Percentiles rank a stretch among this genome's conserved stretches.
Evolutionary conservation across 2,329 filamentous ascomycete genomes (phyloP).

Genomic region (Paecilomyces sp.): DNA sequence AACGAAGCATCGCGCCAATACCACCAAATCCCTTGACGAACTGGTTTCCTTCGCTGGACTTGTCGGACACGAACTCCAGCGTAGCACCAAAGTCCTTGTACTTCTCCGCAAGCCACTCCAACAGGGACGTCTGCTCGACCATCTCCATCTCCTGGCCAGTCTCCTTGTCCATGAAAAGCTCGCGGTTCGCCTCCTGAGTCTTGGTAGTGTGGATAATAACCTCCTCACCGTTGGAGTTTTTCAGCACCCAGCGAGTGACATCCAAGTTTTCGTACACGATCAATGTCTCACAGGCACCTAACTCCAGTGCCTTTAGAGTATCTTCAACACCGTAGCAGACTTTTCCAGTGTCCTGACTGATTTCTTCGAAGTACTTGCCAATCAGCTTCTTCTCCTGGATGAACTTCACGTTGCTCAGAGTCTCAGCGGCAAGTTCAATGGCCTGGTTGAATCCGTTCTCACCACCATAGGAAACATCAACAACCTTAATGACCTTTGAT

Average conservation of each 20-base stretch:
- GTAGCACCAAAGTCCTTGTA: constrained; percentile 97
- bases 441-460: constrained; percentile 99
- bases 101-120: constrained; percentile 99
- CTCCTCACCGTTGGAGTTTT: constrained; percentile 66
- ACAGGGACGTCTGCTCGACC: constrained; percentile 76
- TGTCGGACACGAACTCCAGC: constrained; percentile 95
- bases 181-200: constrained; percentile 69
- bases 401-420: constrained; percentile 97
- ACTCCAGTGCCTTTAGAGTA: constrained; percentile 91
- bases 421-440: constrained; percentile 91
- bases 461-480: constrained; percentile 96
- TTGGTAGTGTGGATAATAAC: constrained; percentile 83
- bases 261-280: constrained; percentile 98
- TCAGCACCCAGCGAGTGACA: constrained; percentile 83
- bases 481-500: constrained; percentile 97
- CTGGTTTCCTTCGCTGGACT: constrained; percentile 96
- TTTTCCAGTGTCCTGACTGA: constrained; percentile 93
- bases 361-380: constrained; percentile 97
- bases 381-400: constrained; percentile 99
- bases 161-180: constrained; percentile 88
- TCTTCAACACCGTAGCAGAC: constrained; percentile 98
- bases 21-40: constrained; percentile 99
- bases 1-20: constrained; percentile 92
- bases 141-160: constrained; percentile 98
- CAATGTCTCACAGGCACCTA: constrained; percentile 86